Evolutionary conservation across 169 alveolate genomes (phyloP), one percentile per base, ranked within the genome.

Genomic region (Neospora caninum): DNA sequence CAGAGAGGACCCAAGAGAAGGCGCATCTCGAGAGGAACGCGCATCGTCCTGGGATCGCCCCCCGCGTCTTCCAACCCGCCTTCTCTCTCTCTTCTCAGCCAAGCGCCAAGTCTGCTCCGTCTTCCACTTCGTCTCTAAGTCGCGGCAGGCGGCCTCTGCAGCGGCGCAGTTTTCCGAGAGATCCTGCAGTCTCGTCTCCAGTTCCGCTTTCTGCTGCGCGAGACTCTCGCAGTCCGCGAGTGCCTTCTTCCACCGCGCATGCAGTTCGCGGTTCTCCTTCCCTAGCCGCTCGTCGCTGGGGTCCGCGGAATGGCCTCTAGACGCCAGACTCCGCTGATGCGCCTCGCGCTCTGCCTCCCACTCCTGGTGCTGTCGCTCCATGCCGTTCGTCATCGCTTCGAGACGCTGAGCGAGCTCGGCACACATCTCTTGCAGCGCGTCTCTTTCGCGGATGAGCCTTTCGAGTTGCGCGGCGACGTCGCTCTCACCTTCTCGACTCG

Each of bases 161-260:
- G 89, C 89, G 0, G 69, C 53, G 36, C 89, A 82, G 67, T 43
- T 82, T 29, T 82, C 89, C 67, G 54, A 41, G 16, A 82, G 39
- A 67, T 82, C 89, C 64, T 82, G 89, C 39, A 82, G 89, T n/a
- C 67, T 18, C 67, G 67, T 82, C 89, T 82, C 89, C 38, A 82
- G 64, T 16, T 38, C 89, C 36, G 89, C 53, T 36, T 82, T 82
- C 64, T 82, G 89, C 25, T 82, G 89, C 67, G n/a, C 38, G 43
- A 82, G 89, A 41, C 54, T 31, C 67, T 82, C 89, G 67, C 89
- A 82, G 49, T n/a, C 86, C 13, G 45, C 45, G 29, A 10, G 27
- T 4, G 86, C 86, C 31, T 10, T 38, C 29, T n/a, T 20, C 67
- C 89, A 42, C 64, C 89, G 54, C 34, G 69, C 67, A 9, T 38